Percentiles rank a stretch among this genome's conserved stretches.
Evolutionary conservation across 1,284 basidiomycete species (phyloP).

Genomic region (Volvariella volvacea): DNA sequence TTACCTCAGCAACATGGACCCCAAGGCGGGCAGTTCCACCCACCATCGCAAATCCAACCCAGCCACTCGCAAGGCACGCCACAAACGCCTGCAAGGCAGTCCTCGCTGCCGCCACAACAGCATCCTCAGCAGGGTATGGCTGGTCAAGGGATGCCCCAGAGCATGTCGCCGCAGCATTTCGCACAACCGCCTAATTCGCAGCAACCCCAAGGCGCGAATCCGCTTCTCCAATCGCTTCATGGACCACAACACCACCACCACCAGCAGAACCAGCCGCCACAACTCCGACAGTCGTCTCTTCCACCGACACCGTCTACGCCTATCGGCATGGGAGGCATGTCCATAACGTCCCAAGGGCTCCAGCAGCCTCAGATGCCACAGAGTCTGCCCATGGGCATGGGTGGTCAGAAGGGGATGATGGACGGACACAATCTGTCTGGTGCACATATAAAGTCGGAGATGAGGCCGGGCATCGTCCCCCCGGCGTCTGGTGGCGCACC

Average conservation of each 20-base stretch:
- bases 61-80: not conserved
- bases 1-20: too few relatives aligned
- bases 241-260: not conserved
- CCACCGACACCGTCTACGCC: constrained; percentile 3
- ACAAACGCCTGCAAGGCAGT: constrained; percentile 6
- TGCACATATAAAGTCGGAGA: too few relatives aligned
- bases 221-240: too few relatives aligned
- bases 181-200: constrained; percentile 13
- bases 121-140: not conserved
- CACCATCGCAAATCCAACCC: too few relatives aligned
- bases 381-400: too few relatives aligned
- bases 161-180: constrained; percentile 9
- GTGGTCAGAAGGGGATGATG: too few relatives aligned
- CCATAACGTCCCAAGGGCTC: constrained; percentile 7
- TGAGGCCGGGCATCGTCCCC: too few relatives aligned
- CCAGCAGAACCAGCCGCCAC: constrained; percentile 1
- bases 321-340: constrained; percentile 10
- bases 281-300: constrained; percentile 11
- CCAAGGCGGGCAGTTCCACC: too few relatives aligned
- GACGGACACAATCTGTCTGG: too few relatives aligned
- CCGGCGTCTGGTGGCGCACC: too few relatives aligned
- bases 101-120: constrained; percentile 9
- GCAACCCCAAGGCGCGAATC: constrained; percentile 1
- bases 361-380: too few relatives aligned
- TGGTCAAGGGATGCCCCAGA: too few relatives aligned